Base-by-base conservation (phyloP, 2,329 filamentous ascomycete species). In the Colletotrichum euphorbiae region DNA sequence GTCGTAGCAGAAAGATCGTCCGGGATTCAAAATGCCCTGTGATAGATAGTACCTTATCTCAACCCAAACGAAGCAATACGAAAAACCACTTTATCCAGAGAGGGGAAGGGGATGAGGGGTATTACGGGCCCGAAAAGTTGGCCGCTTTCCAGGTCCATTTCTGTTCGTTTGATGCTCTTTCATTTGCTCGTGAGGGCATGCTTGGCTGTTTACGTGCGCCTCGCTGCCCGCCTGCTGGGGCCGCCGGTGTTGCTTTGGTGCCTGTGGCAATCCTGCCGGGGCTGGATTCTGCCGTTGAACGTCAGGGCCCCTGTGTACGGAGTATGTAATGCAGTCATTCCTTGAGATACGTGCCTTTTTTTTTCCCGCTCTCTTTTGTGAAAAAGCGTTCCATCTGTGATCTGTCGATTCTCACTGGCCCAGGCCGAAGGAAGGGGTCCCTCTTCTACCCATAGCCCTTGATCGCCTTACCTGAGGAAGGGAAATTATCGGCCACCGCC, bases 401-500 rank as follows among this genome's bases (percentile, higher is more conserved):
- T n/a, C n/a, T n/a, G n/a, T 12, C 6, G 4, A 4, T 36, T 36
- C 33, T 63, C 9, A 63, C 52, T 57, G 42, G 60, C 33, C 17
- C 11, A 45, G 52, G 11, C 15, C n/a, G 31, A 21, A 12, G 33
- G 55, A 17, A 12, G 4, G 4, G 21, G 21, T 3, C 21, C 42
- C 42, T 17, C 21, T 28, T 17, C 28, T 28, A 28, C 15, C 48
- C 21, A 24, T 24, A 36, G 33, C 33, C 46, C 48, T 55, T 24
- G 21, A 24, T 28, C 28, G 40, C 50, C 51, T 56, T 28, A 36
- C 51, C 51, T 57, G 4, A 38, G 13, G 38, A 50, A 46, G 24
- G 51, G 60, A 56, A 62, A 50, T 63, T 48, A 36, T 28, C 31
- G 17, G 40, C 40, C 61, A 58, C 61, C 43, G 52, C 61, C 61